Evolutionary conservation across 495 filamentous ascomycete species (phyloP).

Genomic region (Aspergillus bridgeri): DNA sequence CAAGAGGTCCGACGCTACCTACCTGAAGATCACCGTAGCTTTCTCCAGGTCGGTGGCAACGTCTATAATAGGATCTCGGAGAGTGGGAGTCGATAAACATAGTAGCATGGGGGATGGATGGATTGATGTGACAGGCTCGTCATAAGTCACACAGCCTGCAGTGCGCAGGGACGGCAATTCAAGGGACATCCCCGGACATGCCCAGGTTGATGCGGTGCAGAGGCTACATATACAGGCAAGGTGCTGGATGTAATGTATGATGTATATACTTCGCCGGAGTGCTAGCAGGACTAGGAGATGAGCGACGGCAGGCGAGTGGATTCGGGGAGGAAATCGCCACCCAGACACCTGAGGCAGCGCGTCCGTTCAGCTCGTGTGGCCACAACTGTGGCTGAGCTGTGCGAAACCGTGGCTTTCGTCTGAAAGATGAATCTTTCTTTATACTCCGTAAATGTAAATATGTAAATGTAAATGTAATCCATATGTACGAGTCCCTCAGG

Average conservation of each 20-base stretch:
- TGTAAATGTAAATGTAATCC: too few species aligned
- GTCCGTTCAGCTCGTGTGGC: slow-evolving; percentile 2
- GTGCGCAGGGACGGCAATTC: too few species aligned
- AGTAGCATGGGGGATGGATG: background rate
- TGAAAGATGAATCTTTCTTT: background rate
- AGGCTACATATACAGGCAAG: background rate
- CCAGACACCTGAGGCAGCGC: slow-evolving; percentile 6
- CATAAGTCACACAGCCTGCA: slow-evolving; percentile 6
- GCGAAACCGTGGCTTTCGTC: slow-evolving; percentile 11
- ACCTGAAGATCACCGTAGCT: background rate
- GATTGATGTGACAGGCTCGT: slow-evolving; percentile 15
- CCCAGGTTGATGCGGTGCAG: background rate
- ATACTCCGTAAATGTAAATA: too few species aligned
- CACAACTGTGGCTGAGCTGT: slow-evolving; percentile 11
- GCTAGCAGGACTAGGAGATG: background rate
- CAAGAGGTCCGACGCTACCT: background rate
- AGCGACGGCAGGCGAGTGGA: background rate
- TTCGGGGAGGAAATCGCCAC: background rate
- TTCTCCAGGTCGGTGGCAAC: slow-evolving; percentile 17
- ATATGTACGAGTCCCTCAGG: too few species aligned
- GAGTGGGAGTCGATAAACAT: background rate
- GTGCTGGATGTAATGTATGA: too few species aligned
- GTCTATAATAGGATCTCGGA: slow-evolving; percentile 3
- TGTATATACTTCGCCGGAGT: too few species aligned
- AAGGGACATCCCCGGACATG: too few species aligned